Evolutionary conservation across 768 basidiomycete genomes (phyloP).

Genomic region (Suillus ampliporus): DNA sequence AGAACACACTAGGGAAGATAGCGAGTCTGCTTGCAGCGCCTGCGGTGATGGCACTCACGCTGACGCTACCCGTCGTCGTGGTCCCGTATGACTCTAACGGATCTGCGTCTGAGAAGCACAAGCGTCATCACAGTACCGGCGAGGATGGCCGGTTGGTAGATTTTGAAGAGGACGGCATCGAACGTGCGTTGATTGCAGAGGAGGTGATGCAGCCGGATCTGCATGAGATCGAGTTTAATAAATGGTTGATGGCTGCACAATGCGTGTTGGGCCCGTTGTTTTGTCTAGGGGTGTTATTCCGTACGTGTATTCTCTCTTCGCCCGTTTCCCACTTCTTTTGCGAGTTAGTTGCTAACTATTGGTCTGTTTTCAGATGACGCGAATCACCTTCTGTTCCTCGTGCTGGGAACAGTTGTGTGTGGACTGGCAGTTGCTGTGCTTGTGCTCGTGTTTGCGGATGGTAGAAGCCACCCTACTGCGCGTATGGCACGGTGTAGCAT

Average conservation of each 20-base stretch:
- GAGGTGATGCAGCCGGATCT: conserved; percentile 74
- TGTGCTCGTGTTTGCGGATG: conserved; percentile 63
- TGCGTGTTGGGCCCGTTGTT: conserved; percentile 85
- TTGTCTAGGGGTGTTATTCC: conserved; percentile 74
- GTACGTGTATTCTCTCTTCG: conserved; percentile 50
- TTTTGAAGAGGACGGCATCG: conserved; percentile 79
- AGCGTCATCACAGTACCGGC: conserved; percentile 24
- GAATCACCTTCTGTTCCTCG: conserved; percentile 52
- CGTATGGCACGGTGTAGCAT: conserved; percentile 82
- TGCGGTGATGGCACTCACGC: conserved; percentile 81
- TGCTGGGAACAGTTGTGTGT: conserved; percentile 56
- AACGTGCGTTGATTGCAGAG: conserved; percentile 72
- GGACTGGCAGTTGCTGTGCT: conserved; percentile 61
- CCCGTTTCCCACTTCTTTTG: background rate
- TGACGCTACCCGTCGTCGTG: conserved; percentile 91
- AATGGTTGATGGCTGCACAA: conserved; percentile 87
- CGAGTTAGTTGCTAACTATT: background rate
- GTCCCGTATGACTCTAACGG: conserved; percentile 49
- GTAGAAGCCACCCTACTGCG: conserved; percentile 60
- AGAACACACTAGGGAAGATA: conserved; percentile 72
- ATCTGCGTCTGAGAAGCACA: conserved; percentile 29
- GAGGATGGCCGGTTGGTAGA: conserved; percentile 58
- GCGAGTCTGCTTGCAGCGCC: conserved; percentile 85
- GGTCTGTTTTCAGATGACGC: conserved; percentile 46
- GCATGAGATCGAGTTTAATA: conserved; percentile 69